These are phyloP conservation scores for Trapa bicornis DNA, from an alignment of 345 rosid genomes.

Conservation along the genomic window DNA sequence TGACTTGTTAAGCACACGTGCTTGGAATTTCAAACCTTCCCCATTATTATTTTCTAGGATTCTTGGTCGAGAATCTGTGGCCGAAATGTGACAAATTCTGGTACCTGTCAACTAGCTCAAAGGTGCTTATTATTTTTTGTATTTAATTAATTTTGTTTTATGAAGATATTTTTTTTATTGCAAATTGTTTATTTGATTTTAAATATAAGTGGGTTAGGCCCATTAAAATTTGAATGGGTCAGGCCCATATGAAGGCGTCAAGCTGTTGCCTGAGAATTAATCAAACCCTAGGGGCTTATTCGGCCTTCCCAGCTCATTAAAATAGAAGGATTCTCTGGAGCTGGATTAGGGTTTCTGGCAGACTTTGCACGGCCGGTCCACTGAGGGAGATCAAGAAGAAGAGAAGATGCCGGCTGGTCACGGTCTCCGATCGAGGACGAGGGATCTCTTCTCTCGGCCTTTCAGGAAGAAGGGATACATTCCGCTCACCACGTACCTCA, in stretches of 20 bases:
- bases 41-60: neutral
- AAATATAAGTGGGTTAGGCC: neutral
- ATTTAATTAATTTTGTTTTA: no score
- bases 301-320: neutral
- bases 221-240: neutral
- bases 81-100: neutral
- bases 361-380: neutral
- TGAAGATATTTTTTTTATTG: no score
- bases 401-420: constrained; percentile 19
- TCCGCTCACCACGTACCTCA: constrained; percentile 54
- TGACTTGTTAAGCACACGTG: no score
- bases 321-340: neutral
- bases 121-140: no score
- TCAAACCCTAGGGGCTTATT: neutral
- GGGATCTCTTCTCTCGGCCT: constrained; percentile 57
- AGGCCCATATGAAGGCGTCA: neutral
- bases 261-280: neutral
- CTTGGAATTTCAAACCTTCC: no score
- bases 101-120: neutral
- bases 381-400: neutral
- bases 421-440: constrained; percentile 49
- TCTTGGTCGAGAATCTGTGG: neutral
- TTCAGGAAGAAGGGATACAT: constrained; percentile 88
- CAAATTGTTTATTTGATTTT: no score
- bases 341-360: constrained; percentile 1